Evolutionary conservation across 257 asterid genomes (phyloP).

Genomic region (Solanum piurae): DNA sequence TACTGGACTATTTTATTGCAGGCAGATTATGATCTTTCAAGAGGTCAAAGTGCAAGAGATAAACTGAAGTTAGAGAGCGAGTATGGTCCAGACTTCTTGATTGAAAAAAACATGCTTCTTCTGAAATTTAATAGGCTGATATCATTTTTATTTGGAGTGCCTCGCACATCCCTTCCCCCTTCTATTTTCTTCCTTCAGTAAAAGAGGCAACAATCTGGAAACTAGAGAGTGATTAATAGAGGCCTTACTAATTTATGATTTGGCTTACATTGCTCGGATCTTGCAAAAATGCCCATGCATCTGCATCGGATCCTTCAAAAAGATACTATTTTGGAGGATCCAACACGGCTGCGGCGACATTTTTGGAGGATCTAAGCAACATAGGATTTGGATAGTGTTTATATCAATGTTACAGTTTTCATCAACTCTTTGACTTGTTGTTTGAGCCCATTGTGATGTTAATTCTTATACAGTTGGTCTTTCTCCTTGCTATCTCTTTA

Average conservation of each 20-base stretch:
- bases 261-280: not conserved
- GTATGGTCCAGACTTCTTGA: slow-evolving; percentile 38
- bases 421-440: not conserved
- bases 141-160: not conserved
- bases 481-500: slow-evolving; percentile 3
- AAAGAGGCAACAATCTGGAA: not conserved
- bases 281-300: not conserved
- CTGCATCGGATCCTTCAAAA: not conserved
- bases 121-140: not conserved
- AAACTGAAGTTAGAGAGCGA: slow-evolving; percentile 68
- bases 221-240: not conserved
- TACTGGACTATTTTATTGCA: slow-evolving; percentile 19
- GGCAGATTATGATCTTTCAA: slow-evolving; percentile 75
- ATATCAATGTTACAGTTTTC: not conserved
- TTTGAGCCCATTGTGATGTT: not conserved
- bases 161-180: not conserved
- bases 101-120: not conserved
- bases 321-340: not conserved
- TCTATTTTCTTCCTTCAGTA: not conserved
- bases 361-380: not conserved
- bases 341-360: not conserved
- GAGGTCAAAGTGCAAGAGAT: slow-evolving; percentile 52
- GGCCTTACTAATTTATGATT: not conserved
- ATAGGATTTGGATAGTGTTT: not conserved
- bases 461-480: not conserved